Conservation (phyloP, 2,329 filamentous ascomycete genomes). For the Graphiopsis chlorocephala region DNA sequence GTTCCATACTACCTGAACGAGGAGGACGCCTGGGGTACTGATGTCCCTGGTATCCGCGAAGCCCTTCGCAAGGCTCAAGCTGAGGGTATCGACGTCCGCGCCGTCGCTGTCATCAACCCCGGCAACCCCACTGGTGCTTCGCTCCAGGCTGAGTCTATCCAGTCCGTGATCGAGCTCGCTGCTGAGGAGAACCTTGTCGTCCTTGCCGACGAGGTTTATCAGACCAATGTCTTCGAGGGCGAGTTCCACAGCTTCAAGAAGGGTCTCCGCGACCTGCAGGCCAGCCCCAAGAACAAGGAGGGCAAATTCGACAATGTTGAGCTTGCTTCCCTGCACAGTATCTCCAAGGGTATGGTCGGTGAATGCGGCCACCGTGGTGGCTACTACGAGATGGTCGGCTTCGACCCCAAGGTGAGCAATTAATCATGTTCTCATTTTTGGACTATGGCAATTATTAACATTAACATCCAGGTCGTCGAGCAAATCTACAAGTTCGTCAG, state of each 20-base stretch:
- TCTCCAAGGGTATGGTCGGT: slow-evolving; percentile 98
- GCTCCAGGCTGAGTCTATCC: slow-evolving; percentile 74
- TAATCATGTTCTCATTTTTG: neutral
- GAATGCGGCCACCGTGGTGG: slow-evolving; percentile 97
- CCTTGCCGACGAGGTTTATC: slow-evolving; percentile 96
- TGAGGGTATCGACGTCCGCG: slow-evolving; percentile 80
- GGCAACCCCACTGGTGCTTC: slow-evolving; percentile 95
- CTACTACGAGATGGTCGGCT: slow-evolving; percentile 94
- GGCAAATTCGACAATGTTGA: slow-evolving; percentile 82
- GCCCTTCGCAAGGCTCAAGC: slow-evolving; percentile 71
- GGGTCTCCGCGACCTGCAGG: slow-evolving; percentile 76
- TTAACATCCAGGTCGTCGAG: slow-evolving; percentile 67
- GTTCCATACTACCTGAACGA: slow-evolving; percentile 96
- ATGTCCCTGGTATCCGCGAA: slow-evolving; percentile 71
- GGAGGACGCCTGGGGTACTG: slow-evolving; percentile 80
- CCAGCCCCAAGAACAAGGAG: slow-evolving; percentile 57
- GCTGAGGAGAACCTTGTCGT: slow-evolving; percentile 81
- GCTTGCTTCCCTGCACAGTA: slow-evolving; percentile 85
- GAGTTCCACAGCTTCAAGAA: slow-evolving; percentile 96
- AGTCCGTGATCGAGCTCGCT: slow-evolving; percentile 81
- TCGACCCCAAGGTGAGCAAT: slow-evolving; percentile 54
- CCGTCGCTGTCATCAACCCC: slow-evolving; percentile 96
- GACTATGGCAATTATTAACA: slow-evolving; percentile 19
- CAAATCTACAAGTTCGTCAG: slow-evolving; percentile 99
- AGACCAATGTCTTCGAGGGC: slow-evolving; percentile 95